phyloP scores from a whole-genome alignment of 2,329 filamentous ascomycete species.

The Rutstroemia sp. region DNA sequence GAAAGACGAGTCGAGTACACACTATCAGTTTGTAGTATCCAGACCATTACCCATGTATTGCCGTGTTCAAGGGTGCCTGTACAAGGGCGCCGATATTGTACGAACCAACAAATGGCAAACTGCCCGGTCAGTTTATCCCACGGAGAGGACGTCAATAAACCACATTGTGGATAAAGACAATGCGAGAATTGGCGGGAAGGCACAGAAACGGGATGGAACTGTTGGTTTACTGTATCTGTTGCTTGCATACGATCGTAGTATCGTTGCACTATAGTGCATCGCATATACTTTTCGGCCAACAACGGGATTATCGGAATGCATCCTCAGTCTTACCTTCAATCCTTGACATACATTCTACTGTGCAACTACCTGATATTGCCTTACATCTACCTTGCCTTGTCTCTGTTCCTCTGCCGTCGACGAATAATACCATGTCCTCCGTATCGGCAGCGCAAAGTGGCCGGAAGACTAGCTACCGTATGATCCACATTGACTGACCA shows the following conservation, averaged over 20 bases:
- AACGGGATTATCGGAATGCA: constrained; percentile 1
- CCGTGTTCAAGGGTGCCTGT: neutral
- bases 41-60: neutral
- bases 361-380: neutral
- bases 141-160: neutral
- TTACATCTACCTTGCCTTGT: no score
- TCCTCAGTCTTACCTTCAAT: neutral
- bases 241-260: neutral
- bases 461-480: neutral
- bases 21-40: neutral
- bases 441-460: neutral
- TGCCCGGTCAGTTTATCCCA: no score
- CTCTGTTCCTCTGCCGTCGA: neutral
- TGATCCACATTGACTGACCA: neutral
- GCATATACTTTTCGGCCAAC: neutral
- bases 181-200: constrained; percentile 5
- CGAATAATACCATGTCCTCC: neutral
- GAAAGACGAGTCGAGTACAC: neutral
- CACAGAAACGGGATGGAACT: constrained; percentile 5
- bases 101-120: neutral
- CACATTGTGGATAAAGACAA: constrained; percentile 2
- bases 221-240: neutral
- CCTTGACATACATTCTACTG: neutral
- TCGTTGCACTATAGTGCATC: constrained; percentile 2
- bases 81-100: neutral